phyloP scores from a whole-genome alignment of 768 basidiomycete species.

The Termitomyces sp. region DNA sequence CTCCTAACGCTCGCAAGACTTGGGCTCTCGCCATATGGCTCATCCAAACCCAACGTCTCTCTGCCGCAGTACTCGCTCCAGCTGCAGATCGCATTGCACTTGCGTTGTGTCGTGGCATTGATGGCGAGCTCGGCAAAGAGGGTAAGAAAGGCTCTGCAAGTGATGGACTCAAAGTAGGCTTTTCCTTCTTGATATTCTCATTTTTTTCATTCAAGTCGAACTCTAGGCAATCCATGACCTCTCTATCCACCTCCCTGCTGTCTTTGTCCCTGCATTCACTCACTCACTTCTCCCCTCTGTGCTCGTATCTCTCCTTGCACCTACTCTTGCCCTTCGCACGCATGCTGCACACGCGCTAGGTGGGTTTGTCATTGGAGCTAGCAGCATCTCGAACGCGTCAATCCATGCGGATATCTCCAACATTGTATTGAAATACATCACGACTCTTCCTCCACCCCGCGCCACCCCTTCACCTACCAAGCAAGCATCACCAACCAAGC shows the following conservation, averaged over 20 bases:
- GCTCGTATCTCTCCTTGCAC: constrained; percentile 58
- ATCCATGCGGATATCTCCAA: constrained; percentile 53
- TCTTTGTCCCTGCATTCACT: constrained; percentile 68
- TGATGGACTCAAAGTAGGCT: constrained; percentile 71
- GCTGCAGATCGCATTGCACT: constrained; percentile 66
- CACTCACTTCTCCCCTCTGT: constrained; percentile 50
- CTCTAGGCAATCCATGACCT: constrained; percentile 71
- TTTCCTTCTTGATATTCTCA: constrained; percentile 1
- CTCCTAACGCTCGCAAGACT: constrained; percentile 84
- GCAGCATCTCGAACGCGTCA: constrained; percentile 41
- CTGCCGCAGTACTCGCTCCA: constrained; percentile 54
- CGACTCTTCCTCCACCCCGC: constrained; percentile 33
- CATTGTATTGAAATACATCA: constrained; percentile 45
- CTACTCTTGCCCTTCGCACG: constrained; percentile 58
- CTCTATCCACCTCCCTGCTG: constrained; percentile 53
- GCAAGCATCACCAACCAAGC: constrained; percentile 31
- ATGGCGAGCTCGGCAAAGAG: constrained; percentile 84
- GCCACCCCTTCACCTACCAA: constrained; percentile 32
- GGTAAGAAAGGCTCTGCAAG: constrained; percentile 82
- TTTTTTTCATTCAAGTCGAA: not conserved
- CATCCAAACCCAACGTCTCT: constrained; percentile 68
- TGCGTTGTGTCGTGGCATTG: constrained; percentile 71
- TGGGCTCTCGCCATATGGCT: constrained; percentile 76
- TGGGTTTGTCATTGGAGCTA: constrained; percentile 57
- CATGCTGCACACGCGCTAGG: constrained; percentile 77